phyloP scores from a whole-genome alignment of 2,329 filamentous ascomycete genomes.

The Botrytis paeoniae region DNA sequence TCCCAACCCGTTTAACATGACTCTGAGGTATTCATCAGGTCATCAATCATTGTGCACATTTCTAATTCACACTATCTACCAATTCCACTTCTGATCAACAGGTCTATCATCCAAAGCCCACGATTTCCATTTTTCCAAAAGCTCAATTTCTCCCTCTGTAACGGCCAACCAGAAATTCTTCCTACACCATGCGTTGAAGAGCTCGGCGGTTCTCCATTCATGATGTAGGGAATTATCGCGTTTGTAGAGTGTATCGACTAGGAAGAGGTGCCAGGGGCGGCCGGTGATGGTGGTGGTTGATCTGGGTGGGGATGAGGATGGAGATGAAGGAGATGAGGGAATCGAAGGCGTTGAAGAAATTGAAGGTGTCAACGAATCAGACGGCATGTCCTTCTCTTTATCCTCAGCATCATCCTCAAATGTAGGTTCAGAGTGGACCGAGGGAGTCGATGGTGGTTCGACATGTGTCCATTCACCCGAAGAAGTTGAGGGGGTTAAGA shows the following conservation, averaged over 20 bases:
- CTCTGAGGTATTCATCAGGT: background rate
- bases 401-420: background rate
- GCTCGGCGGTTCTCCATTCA: background rate
- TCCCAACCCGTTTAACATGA: background rate
- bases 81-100: background rate
- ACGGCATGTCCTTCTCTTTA: background rate
- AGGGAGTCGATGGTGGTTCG: no score
- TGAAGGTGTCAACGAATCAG: background rate
- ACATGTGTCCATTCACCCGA: no score
- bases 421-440: no score
- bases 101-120: background rate
- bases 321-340: background rate
- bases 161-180: background rate
- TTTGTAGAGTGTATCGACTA: background rate
- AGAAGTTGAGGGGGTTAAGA: no score
- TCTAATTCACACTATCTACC: background rate
- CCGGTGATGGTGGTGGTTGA: background rate
- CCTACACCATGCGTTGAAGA: background rate
- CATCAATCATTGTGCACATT: background rate
- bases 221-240: background rate
- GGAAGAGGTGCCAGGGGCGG: background rate
- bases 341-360: no score
- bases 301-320: accelerated
- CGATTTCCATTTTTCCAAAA: background rate
- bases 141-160: background rate